A percentile compares a stretch with the other conserved stretches of the same genome.
Conservation (phyloP, 495 filamentous ascomycete genomes). For the Terfezia claveryi region DNA sequence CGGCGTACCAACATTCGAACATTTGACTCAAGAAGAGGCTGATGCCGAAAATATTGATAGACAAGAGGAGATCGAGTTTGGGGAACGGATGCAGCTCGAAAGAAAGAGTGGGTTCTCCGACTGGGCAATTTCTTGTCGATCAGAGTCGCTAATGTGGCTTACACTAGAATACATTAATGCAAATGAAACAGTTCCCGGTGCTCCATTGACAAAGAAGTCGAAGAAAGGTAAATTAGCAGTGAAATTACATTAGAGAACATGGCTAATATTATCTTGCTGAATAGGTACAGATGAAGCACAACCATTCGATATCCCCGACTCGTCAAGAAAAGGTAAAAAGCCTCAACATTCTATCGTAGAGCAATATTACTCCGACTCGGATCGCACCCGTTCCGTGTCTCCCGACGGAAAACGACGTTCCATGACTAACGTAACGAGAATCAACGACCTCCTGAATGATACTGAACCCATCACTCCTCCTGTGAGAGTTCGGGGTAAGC, state of each 20-base stretch:
- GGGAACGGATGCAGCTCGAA: conserved; percentile 61
- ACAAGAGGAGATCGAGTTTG: conserved; percentile 63
- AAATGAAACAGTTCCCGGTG: background rate
- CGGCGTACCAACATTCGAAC: conserved; percentile 54
- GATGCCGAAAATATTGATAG: conserved; percentile 79
- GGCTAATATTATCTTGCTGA: no score
- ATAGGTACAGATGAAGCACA: no score
- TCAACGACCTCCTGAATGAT: conserved; percentile 9
- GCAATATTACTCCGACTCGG: background rate
- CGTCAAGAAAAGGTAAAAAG: background rate
- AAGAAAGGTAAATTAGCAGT: background rate
- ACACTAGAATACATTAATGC: background rate
- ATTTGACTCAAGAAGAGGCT: conserved; percentile 54
- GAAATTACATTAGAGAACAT: no score
- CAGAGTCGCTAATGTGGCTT: no score
- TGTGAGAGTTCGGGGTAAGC: background rate
- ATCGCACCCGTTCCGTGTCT: conserved; percentile 15
- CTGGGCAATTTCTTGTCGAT: background rate
- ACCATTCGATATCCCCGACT: background rate
- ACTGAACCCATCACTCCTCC: conserved; percentile 1
- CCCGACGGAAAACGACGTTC: conserved; percentile 10
- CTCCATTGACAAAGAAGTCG: background rate
- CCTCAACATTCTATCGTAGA: background rate
- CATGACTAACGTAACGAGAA: conserved; percentile 8
- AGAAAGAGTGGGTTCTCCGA: conserved; percentile 40